Base-by-base conservation (phyloP, 257 asterid species). In the Verbena officinalis region DNA sequence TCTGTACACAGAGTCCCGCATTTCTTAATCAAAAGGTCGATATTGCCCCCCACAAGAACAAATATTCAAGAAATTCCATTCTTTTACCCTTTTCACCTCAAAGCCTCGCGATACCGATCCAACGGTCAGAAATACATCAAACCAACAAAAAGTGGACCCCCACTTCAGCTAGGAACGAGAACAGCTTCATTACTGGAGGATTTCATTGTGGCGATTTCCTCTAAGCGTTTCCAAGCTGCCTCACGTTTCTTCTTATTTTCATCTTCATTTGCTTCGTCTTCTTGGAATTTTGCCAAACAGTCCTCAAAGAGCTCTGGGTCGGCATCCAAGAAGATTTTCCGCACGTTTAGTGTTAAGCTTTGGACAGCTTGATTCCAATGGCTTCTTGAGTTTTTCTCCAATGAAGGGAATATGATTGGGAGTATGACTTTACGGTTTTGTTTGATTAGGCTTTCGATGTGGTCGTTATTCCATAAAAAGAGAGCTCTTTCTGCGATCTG, bases 1-100 rank as follows among this genome's bases (percentile, higher is more conserved):
- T 78, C 80, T 74, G 40, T 84, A 84, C 77, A 71, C 77, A 80
- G 87, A 81, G 73, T 74, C 83, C 83, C 79, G 59, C 63, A 54
- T 64, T 57, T 65, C 50, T 51, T 56, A 64, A 75, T 34, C 71
- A 61, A 59, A 55, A 65, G 39, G 68, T 43, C 33, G 65, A 73
- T 81, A 57, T 39, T 55, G 70, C 63, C 78, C 50, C 69, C 16
- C n/a, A n/a, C n/a, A n/a, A 9, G 16, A 54, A 58, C 48, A 34
- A 70, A 70, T 17, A 42, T 36, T 65, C 68, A 9, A 75, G 69
- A 74, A 62, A 65, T 70, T 15, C 60, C 48, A n/a, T 57, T 49
- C 44, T 43, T 31, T 34, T 39, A 46, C 7, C 11, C 3, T 36
- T 64, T 76, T 44, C 15, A 48, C 79, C 65, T 68, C 64, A 68